phyloP scores from a whole-genome alignment of 139 green algal genomes.

The Nannochloris sp. region DNA sequence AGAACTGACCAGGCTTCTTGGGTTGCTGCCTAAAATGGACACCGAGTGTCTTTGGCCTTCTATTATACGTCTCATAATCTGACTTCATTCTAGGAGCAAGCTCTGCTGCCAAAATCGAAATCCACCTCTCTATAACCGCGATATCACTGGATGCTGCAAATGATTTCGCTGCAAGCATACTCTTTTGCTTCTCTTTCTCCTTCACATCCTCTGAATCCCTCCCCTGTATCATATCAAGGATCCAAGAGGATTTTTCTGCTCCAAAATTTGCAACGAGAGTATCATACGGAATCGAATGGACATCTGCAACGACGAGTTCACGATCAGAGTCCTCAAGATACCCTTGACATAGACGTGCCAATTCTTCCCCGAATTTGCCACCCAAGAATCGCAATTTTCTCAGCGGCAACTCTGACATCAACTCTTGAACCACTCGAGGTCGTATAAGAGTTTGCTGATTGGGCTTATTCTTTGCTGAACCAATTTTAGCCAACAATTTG shows the following conservation, averaged over 20 bases:
- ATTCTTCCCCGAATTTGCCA: slow-evolving; percentile 70
- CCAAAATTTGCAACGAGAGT: slow-evolving; percentile 20
- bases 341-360: slow-evolving; percentile 38
- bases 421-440: slow-evolving; percentile 33
- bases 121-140: slow-evolving; percentile 39
- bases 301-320: slow-evolving; percentile 16
- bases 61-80: slow-evolving; percentile 39
- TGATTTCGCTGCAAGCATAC: slow-evolving; percentile 68
- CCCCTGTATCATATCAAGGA: slow-evolving; percentile 26
- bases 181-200: slow-evolving; percentile 41
- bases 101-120: slow-evolving; percentile 63
- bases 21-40: slow-evolving; percentile 30
- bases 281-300: slow-evolving; percentile 18
- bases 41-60: slow-evolving; percentile 40
- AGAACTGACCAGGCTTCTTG: not conserved
- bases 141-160: slow-evolving; percentile 51
- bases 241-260: slow-evolving; percentile 17
- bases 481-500: slow-evolving; percentile 90
- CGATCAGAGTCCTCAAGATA: slow-evolving; percentile 41
- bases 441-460: slow-evolving; percentile 78
- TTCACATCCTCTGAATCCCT: slow-evolving; percentile 19
- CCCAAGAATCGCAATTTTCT: slow-evolving; percentile 79
- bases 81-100: slow-evolving; percentile 45
- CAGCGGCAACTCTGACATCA: slow-evolving; percentile 70
- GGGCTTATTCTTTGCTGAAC: slow-evolving; percentile 72